Percentiles rank a stretch among this genome's conserved stretches.
Evolutionary conservation across 441 rosid genomes (phyloP).

Genomic region (Hura crepitans): DNA sequence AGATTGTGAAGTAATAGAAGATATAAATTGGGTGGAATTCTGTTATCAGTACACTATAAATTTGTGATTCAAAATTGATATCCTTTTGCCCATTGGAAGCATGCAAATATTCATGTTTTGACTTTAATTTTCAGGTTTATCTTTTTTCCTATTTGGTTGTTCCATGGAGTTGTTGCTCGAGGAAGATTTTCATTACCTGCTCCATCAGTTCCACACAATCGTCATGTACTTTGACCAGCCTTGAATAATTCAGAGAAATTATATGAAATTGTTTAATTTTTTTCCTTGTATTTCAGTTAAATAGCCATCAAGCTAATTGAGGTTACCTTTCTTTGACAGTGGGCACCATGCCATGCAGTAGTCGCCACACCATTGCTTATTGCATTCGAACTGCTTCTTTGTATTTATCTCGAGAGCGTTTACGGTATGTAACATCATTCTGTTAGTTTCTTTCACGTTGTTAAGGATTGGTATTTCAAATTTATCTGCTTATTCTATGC

Average conservation of each 20-base stretch:
- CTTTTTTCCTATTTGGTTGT: constrained; percentile 81
- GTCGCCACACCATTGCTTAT: constrained; percentile 87
- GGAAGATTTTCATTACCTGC: constrained; percentile 98
- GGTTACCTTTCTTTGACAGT: constrained; percentile 50
- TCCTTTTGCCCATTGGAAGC: background rate
- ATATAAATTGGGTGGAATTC: background rate
- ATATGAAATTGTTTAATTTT: background rate
- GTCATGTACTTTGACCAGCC: constrained; percentile 52
- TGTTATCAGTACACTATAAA: background rate
- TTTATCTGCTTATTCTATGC: background rate
- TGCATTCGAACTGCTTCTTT: constrained; percentile 93
- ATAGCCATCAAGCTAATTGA: background rate
- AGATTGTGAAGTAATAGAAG: background rate
- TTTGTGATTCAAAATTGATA: background rate
- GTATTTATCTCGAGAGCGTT: constrained; percentile 83
- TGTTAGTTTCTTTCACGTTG: constrained; percentile 8
- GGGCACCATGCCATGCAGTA: constrained; percentile 99
- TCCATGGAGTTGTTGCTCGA: constrained; percentile 88
- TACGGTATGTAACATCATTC: constrained; percentile 46
- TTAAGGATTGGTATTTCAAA: constrained; percentile 9
- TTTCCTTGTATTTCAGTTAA: constrained; percentile 5
- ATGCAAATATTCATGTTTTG: constrained; percentile 7
- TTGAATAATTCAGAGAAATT: background rate
- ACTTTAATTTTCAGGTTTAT: constrained; percentile 52
- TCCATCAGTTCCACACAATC: constrained; percentile 83